Percentiles rank a stretch among this genome's conserved stretches.
Evolutionary conservation across 352 stramenopile genomes (phyloP).

Genomic region (Aphanomyces euteiches): DNA sequence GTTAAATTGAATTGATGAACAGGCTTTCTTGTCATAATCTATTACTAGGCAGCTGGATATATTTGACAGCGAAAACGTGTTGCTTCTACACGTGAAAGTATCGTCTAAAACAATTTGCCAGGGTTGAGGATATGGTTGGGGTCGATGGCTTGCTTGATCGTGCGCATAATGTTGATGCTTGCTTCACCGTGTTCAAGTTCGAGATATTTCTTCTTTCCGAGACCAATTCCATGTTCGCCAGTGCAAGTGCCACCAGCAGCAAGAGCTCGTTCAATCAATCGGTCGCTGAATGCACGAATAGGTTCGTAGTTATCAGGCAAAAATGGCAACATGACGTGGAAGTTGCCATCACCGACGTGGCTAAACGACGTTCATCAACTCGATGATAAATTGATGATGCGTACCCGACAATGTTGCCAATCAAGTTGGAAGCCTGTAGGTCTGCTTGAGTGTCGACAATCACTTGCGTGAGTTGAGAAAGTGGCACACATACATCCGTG

Average conservation of each 20-base stretch:
- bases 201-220: constrained; percentile 93
- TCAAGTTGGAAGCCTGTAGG: constrained; percentile 80
- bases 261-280: constrained; percentile 79
- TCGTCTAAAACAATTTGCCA: constrained; percentile 91
- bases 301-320: constrained; percentile 77
- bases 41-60: background rate
- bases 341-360: constrained; percentile 95
- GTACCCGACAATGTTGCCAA: constrained; percentile 90
- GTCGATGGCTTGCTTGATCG: constrained; percentile 94
- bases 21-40: background rate
- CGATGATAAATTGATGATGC: constrained; percentile 23
- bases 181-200: constrained; percentile 84
- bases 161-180: constrained; percentile 90
- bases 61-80: no score
- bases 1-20: background rate
- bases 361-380: constrained; percentile 28
- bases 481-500: constrained; percentile 97
- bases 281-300: constrained; percentile 86
- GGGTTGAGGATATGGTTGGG: constrained; percentile 97
- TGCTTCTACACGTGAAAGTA: background rate
- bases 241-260: constrained; percentile 94
- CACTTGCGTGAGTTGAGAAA: constrained; percentile 90
- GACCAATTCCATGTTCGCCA: constrained; percentile 96
- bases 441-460: constrained; percentile 92
- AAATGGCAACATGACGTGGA: constrained; percentile 96